Conservation (phyloP, 345 rosid species). For the Dipteronia dyeriana region DNA sequence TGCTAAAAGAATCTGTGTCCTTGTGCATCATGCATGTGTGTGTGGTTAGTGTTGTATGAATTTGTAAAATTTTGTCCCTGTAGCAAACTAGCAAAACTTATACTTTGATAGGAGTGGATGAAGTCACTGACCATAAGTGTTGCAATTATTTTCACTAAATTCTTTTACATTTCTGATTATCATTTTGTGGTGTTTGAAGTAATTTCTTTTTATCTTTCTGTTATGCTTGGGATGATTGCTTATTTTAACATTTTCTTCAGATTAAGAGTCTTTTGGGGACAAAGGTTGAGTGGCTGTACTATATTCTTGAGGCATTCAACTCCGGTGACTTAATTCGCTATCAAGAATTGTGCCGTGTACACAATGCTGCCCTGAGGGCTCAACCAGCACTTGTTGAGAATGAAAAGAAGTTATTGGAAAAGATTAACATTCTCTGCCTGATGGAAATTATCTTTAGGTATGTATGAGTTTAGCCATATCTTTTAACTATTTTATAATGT, state of each 20-base stretch:
- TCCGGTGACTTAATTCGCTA: conserved; percentile 83
- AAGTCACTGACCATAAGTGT: neutral
- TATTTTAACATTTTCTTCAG: conserved; percentile 42
- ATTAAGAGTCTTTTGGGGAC: conserved; percentile 88
- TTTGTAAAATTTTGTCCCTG: neutral
- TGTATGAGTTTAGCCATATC: conserved; percentile 15
- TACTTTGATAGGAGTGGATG: neutral
- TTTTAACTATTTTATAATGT: neutral
- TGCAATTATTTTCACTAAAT: neutral
- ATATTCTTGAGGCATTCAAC: conserved; percentile 92
- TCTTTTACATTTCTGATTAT: conserved; percentile 7
- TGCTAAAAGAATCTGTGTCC: neutral
- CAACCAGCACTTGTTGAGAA: conserved; percentile 97
- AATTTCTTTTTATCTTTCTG: neutral
- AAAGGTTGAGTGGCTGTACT: conserved; percentile 93
- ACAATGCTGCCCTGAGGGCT: conserved; percentile 72
- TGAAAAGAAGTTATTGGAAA: conserved; percentile 85
- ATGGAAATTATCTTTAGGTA: conserved; percentile 99
- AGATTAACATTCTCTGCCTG: conserved; percentile 94
- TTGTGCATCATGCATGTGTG: neutral
- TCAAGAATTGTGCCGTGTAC: conserved; percentile 85
- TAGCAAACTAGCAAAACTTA: neutral
- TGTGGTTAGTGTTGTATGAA: neutral
- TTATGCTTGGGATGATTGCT: conserved; percentile 17
- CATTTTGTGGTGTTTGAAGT: conserved; percentile 2